Evolutionary conservation across 2,329 filamentous ascomycete species (phyloP).

Genomic region (Fusarium musae): DNA sequence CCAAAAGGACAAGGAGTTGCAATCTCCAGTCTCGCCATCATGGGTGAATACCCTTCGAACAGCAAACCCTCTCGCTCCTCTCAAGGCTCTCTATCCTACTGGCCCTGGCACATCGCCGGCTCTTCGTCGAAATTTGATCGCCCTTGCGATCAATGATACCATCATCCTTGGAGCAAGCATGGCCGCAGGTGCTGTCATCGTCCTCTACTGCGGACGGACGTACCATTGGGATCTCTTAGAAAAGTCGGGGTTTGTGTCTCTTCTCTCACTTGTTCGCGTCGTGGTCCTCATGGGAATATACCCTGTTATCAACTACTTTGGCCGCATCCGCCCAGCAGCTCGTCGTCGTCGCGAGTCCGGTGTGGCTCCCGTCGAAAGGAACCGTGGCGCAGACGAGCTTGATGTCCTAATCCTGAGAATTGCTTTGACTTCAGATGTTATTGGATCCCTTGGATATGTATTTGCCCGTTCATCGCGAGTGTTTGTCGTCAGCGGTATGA

Average conservation of each 20-base stretch:
- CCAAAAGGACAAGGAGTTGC: slow-evolving; percentile 56
- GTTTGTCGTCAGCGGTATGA: slow-evolving; percentile 77
- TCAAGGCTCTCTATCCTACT: slow-evolving; percentile 80
- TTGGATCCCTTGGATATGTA: slow-evolving; percentile 81
- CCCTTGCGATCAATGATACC: slow-evolving; percentile 83
- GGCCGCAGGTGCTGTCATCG: slow-evolving; percentile 81
- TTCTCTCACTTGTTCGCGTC: slow-evolving; percentile 82
- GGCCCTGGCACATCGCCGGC: slow-evolving; percentile 67
- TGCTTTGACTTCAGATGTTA: slow-evolving; percentile 78
- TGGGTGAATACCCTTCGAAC: slow-evolving; percentile 53
- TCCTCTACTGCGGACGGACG: slow-evolving; percentile 83
- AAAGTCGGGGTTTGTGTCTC: slow-evolving; percentile 81
- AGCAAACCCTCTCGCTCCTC: slow-evolving; percentile 78
- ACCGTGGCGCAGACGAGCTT: slow-evolving; percentile 77
- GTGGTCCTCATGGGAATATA: slow-evolving; percentile 78
- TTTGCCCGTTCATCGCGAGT: slow-evolving; percentile 69
- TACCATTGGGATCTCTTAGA: slow-evolving; percentile 88
- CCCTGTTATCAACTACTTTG: slow-evolving; percentile 79
- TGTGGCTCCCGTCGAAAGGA: slow-evolving; percentile 56
- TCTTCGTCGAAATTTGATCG: slow-evolving; percentile 82
- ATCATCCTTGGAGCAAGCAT: slow-evolving; percentile 84
- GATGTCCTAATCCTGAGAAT: slow-evolving; percentile 82
- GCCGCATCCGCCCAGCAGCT: slow-evolving; percentile 67
- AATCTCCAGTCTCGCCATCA: slow-evolving; percentile 37
- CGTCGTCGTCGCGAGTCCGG: slow-evolving; percentile 53